These are phyloP conservation scores for Apiospora marii DNA, from an alignment of 2,329 filamentous ascomycete species.

Conservation along the genomic window DNA sequence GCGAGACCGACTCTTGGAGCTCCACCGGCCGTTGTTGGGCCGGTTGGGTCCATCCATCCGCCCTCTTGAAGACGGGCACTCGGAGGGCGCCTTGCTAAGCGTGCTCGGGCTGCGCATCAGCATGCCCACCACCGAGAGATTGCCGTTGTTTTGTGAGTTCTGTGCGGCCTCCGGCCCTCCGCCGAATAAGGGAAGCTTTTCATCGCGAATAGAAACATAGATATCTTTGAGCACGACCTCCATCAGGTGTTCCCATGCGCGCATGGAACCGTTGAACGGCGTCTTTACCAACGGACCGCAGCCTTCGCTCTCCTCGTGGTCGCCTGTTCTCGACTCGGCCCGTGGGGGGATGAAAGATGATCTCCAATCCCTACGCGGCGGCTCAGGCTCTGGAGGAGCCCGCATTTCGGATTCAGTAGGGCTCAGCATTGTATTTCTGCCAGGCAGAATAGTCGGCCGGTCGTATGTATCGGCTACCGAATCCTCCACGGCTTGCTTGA, in stretches of 20 bases:
- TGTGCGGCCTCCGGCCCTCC: constrained; percentile 56
- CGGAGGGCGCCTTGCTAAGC: constrained; percentile 91
- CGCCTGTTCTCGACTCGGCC: constrained; percentile 51
- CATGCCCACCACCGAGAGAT: constrained; percentile 77
- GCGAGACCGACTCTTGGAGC: constrained; percentile 84
- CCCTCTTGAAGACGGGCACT: constrained; percentile 76
- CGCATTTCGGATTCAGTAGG: constrained; percentile 36
- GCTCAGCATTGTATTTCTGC: constrained; percentile 43
- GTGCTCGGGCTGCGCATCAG: constrained; percentile 89
- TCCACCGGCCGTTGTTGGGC: constrained; percentile 72
- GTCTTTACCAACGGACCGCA: constrained; percentile 81
- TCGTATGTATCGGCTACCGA: constrained; percentile 73
- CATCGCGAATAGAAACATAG: constrained; percentile 86
- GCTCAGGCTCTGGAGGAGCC: constrained; percentile 35
- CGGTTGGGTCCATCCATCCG: constrained; percentile 67
- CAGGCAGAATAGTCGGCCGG: constrained; percentile 62
- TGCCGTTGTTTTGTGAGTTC: constrained; percentile 51
- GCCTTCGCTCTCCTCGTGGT: constrained; percentile 50
- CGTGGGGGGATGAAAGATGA: constrained; percentile 60
- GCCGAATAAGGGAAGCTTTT: constrained; percentile 86
- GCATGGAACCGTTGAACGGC: constrained; percentile 77
- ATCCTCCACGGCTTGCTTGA: constrained; percentile 78
- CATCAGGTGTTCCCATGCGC: constrained; percentile 87
- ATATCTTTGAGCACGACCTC: constrained; percentile 93
- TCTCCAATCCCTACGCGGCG: constrained; percentile 44